Evolutionary conservation across 2,329 filamentous ascomycete species (phyloP), one percentile per base, ranked within the genome.

Genomic region (Zymoseptoria pseudotritici): DNA sequence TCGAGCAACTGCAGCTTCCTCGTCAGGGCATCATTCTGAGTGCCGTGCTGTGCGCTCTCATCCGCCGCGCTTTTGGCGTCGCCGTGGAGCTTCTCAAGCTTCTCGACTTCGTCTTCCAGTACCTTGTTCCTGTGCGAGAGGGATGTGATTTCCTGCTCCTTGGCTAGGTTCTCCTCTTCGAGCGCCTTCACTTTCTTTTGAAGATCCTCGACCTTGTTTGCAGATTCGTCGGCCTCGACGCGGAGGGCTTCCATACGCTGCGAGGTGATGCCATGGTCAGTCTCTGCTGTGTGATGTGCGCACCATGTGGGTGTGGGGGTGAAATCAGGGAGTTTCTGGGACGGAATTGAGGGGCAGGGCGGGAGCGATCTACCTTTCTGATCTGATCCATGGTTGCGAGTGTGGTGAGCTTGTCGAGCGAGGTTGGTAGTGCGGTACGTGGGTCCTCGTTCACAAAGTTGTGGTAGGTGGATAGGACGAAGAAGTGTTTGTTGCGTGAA

Each of bases 101-200:
- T 96, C 81, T 97, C 93, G 69, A 96, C 87, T 76, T 97, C 91
- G 65, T 77, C 71, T 81, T 97, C 94, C 62, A 97, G 88, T 63
- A 96, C 83, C 72, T 86, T 86, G 80, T 96, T 97, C 83, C 93
- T 95, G 87, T 97, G 93, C 75, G 88, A 86, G 72, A 97, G 86
- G 57, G 94, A 97, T 68, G 90, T 95, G 78, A 97, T 96, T 77
- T 97, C 93, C 79, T 97, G 92, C 82, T 97, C 94, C 83, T 97
- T 97, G 75, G 88, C 83, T 65, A 96, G 83, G 77, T 91, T 96
- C 81, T 97, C 93, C 78, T 96, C 89, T 80, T 99, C 92, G 66
- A 97, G 84, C 58, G 79, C 77, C 84, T 97, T 97, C 80, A 97
- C 84, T 80, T 90, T 92, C 71, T 78, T 68, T 80, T 94, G 86